Percentiles rank a stretch among this genome's conserved stretches.
Conservation (phyloP, 2,329 filamentous ascomycete genomes). For the Fusarium ramigenum region DNA sequence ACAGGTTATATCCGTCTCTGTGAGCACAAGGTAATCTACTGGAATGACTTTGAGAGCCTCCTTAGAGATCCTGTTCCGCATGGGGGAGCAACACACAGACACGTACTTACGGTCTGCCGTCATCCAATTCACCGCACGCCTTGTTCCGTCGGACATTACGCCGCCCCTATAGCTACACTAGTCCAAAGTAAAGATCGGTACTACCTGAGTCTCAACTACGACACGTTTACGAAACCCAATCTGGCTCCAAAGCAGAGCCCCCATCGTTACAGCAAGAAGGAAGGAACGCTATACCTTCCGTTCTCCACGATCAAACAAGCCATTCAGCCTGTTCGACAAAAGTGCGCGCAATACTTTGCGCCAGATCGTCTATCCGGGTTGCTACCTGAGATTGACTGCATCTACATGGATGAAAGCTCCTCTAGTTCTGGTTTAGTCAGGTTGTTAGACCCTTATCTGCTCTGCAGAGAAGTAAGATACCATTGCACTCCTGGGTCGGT, state of each 20-base stretch:
- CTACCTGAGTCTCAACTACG: not conserved
- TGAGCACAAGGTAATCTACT: not conserved
- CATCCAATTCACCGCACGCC: not conserved
- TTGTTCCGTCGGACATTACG: not conserved
- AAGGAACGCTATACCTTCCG: not conserved
- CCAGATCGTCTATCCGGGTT: not conserved
- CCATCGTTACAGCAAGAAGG: fast-evolving
- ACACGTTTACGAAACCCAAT: not conserved
- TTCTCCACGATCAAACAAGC: not conserved
- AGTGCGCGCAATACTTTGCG: not conserved
- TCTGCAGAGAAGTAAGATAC: fast-evolving
- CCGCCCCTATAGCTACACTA: not conserved
- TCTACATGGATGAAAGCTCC: not conserved
- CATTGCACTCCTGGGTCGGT: not conserved
- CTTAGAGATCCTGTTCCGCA: not conserved
- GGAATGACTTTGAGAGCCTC: not conserved
- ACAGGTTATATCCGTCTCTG: not conserved
- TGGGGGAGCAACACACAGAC: not conserved
- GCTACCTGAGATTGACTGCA: not conserved
- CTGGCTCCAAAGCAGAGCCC: not conserved
- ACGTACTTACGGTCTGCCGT: not conserved
- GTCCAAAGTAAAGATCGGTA: not conserved
- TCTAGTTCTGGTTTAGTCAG: not conserved
- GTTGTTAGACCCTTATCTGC: not conserved
- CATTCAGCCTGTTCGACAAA: not conserved